A percentile compares a stretch with the other conserved stretches of the same genome.
Evolutionary conservation across 2,329 filamentous ascomycete genomes (phyloP).

Genomic region (Colletotrichum sidae): DNA sequence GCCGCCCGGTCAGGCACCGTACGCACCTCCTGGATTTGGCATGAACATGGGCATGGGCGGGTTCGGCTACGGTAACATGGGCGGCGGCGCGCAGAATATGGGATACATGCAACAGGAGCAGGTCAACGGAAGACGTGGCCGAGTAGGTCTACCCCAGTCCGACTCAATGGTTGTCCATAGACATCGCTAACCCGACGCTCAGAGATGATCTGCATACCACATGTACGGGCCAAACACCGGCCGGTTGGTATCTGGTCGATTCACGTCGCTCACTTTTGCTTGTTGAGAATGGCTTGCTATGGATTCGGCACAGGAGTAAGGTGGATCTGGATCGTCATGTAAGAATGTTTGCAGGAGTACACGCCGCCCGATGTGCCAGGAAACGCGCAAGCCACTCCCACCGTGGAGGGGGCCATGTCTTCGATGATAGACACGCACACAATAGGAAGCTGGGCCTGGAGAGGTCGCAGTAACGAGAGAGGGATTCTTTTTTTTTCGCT

Average conservation of each 20-base stretch:
- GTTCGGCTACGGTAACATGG: conserved; percentile 59
- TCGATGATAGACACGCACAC: conserved; percentile 34
- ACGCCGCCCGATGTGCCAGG: conserved; percentile 35
- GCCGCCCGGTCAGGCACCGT: conserved; percentile 56
- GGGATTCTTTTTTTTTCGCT: conserved; percentile 31
- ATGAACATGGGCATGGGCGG: conserved; percentile 60
- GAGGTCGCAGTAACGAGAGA: conserved; percentile 37
- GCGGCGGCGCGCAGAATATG: conserved; percentile 59
- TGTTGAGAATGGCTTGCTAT: conserved; percentile 35
- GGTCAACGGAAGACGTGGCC: conserved; percentile 67
- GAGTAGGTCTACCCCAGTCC: conserved; percentile 61
- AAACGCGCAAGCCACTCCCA: conserved; percentile 37
- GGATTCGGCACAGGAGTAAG: conserved; percentile 37
- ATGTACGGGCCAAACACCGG: conserved; percentile 25
- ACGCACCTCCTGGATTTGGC: conserved; percentile 61
- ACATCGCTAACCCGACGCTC: conserved; percentile 24
- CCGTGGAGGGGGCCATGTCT: conserved; percentile 35
- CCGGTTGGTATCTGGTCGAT: conserved; percentile 34
- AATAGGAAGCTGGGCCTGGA: conserved; percentile 23
- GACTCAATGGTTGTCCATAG: conserved; percentile 15
- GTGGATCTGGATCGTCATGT: conserved; percentile 37
- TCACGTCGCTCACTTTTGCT: conserved; percentile 36
- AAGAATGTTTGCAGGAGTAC: conserved; percentile 38
- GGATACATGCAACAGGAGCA: conserved; percentile 68
- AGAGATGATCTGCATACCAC: conserved; percentile 32